Conservation (phyloP, 73 alveolate genomes). For the Vitrella brassicaformis region DNA sequence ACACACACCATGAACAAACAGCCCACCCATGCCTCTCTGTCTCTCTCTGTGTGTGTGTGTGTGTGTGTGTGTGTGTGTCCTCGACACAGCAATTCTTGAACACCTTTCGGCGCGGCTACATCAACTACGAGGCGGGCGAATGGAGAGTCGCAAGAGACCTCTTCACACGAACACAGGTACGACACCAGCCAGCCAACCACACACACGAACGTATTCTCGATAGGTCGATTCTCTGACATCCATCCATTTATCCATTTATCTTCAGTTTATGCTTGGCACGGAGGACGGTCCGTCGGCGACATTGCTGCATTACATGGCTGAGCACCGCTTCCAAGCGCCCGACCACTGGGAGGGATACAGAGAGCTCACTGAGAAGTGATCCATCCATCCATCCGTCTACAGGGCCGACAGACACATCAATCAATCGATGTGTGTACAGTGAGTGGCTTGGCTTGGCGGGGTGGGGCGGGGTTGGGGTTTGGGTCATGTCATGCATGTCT, state of each 20-base stretch:
- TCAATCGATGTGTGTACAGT: no score
- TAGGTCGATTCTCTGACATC: no score
- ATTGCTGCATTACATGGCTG: constrained; percentile 47
- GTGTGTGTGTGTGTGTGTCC: constrained; percentile 6
- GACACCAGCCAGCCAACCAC: no score
- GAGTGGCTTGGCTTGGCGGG: no score
- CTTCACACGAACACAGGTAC: constrained; percentile 6
- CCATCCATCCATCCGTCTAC: no score
- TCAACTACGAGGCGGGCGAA: constrained; percentile 20
- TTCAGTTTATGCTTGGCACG: constrained; percentile 30
- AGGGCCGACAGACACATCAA: no score
- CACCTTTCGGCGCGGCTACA: not conserved
- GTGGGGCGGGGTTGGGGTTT: no score
- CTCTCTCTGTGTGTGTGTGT: constrained; percentile 4
- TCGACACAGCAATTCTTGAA: not conserved
- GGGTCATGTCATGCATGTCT: no score
- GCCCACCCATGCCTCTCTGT: no score
- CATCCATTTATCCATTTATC: no score
- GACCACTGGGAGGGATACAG: constrained; percentile 73
- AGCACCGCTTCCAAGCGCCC: constrained; percentile 54
- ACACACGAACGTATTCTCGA: no score
- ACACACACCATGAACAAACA: no score
- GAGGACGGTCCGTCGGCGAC: constrained; percentile 64
- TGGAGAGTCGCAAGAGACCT: constrained; percentile 34
- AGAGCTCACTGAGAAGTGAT: constrained; percentile 68